phyloP scores from a whole-genome alignment of 164 flowering plant genomes.

The Macadamia tetraphylla region DNA sequence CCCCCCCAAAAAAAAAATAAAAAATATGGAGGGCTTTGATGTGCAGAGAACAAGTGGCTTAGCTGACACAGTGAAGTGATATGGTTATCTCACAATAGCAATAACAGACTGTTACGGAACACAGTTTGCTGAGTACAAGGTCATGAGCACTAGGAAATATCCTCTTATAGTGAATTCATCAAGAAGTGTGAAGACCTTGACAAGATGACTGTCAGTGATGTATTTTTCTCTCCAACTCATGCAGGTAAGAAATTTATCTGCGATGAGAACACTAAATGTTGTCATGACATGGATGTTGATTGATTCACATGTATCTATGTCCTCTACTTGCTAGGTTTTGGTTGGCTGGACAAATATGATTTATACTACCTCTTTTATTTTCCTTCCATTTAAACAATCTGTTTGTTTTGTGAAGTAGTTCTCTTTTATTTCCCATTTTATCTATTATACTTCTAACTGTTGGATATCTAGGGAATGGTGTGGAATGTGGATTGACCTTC shows the following conservation, averaged over 20 bases:
- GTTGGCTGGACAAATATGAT: neutral
- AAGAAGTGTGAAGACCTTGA: constrained; percentile 68
- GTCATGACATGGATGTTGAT: too few species aligned
- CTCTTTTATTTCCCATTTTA: neutral
- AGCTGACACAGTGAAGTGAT: constrained; percentile 70
- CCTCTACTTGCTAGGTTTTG: neutral
- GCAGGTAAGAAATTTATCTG: constrained; percentile 57
- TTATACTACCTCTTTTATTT: neutral
- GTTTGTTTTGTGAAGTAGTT: neutral
- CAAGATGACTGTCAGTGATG: constrained; percentile 87
- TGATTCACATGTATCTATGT: too few species aligned
- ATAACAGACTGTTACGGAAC: constrained; percentile 52
- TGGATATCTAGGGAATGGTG: too few species aligned
- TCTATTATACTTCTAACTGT: neutral
- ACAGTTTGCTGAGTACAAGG: constrained; percentile 18
- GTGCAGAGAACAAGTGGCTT: constrained; percentile 85
- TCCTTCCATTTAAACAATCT: neutral
- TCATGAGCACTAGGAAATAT: constrained; percentile 29
- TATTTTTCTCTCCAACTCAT: constrained; percentile 80
- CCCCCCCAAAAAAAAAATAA: too few species aligned
- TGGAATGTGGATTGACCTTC: too few species aligned
- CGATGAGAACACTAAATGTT: neutral
- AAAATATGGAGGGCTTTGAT: constrained; percentile 76
- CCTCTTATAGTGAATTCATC: constrained; percentile 61
- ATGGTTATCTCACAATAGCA: constrained; percentile 70